Base-by-base conservation (phyloP, 768 basidiomycete genomes). In the Suillus americanus region DNA sequence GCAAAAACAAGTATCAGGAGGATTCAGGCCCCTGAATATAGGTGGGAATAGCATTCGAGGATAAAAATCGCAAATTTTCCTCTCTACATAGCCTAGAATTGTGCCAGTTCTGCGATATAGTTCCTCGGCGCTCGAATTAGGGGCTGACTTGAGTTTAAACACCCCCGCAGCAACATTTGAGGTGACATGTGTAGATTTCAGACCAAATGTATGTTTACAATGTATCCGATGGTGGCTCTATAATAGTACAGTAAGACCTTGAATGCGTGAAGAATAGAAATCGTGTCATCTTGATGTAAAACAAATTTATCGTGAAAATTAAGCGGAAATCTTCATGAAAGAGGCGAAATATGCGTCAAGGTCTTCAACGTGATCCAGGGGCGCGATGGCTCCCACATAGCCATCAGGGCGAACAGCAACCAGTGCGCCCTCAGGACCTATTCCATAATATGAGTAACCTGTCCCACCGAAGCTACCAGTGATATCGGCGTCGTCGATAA, bases 311-410 rank as follows among this genome's bases (percentile, higher is more conserved):
- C 8, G 3, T 28, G 28, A 13, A 41, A 59, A 59, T 12, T 59
- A 59, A 28, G 18, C 25, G 12, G 28, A 65, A 50, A 30, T 28
- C 43, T 61, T 68, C 75, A 75, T 69, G 56, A 89, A 88, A 6
- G 67, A 67, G 0, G 73, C 67, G 61, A 90, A 87, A 73, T 89
- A 90, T 0, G 48, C 46, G 37, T 79, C 72, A 41, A 90, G 61
- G 1, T 69, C 70, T 14, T 74, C 70, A 28, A 70, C 60, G 10
- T 79, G 67, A 35, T 78, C 71, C 48, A 90, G 73, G 0, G 88
- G 82, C 2, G 80, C 80, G 38, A 90, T 77, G 68, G 78, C 79
- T 3, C 85, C 87, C 37, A 91, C 81, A 63, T 89, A 89, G 18
- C 89, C 89, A 37, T 75, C 75, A 10, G 74, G 74, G 30, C 75